Evolutionary conservation across 2,329 filamentous ascomycete genomes (phyloP), one percentile per base, ranked within the genome.

Genomic region (Pseudonectria foliicola): DNA sequence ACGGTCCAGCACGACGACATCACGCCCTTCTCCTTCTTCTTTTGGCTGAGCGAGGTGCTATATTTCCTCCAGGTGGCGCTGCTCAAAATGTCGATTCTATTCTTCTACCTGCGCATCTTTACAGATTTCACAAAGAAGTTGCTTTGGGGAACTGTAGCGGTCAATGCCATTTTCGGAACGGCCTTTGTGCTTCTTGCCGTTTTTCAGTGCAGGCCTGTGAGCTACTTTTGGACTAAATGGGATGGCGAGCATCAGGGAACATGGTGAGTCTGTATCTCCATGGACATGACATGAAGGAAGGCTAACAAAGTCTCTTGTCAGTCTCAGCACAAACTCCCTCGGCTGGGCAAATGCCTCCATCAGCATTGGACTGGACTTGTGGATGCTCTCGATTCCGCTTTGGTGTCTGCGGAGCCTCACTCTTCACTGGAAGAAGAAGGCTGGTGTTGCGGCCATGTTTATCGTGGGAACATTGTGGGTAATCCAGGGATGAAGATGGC

Each of bases 401-500:
- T 57, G 55, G 15, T 56, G 62, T 13, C 42, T 70, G 1, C 39
- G 52, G 5, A 46, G 45, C 0, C 45, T 71, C 15, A 49, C 51
- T 3, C 39, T 59, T 3, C 56, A 58, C 12, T 60, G 55, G 45
- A 62, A 59, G 46, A 66, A 66, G 48, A 71, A 69, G 47, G 39
- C 64, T 16, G 59, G 59, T 4, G 56, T 69, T 1, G 46, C 51
- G 1, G 42, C 64, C 24, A 68, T 70, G 61, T 68, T 71, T 29
- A 50, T 57, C 4, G 55, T 68, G 1, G 67, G 68, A 25, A 52
- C 59, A 2, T 62, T 63, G 58, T 61, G 33, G 51, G 59, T 45
- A 2, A 2, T 3, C 1, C 13, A 3, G n/a, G 18, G 8, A 12
- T 21, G 5, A 4, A 6, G 7, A 6, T 7, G 11, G 2, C 6